phyloP scores from a whole-genome alignment of 352 stramenopile genomes.

The Albugo candida region DNA sequence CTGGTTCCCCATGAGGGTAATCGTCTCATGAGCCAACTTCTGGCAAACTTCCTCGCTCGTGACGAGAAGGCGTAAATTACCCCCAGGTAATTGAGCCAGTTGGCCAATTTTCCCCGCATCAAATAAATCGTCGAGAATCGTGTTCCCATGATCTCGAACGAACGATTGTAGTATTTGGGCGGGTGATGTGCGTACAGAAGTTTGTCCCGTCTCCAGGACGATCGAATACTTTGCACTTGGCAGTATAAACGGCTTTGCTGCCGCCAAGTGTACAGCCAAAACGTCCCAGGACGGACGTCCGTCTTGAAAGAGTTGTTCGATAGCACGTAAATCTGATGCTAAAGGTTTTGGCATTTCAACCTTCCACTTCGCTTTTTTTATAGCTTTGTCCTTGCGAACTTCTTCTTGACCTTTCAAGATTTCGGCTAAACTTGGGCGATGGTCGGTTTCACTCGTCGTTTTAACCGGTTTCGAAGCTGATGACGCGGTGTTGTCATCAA shows the following conservation, averaged over 20 bases:
- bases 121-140: constrained; percentile 1
- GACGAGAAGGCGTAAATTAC: constrained; percentile 2
- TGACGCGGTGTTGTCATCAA: too few relatives aligned
- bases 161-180: constrained; percentile 2
- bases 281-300: neutral
- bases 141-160: neutral
- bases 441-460: too few relatives aligned
- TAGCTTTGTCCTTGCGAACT: too few relatives aligned
- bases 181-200: constrained; percentile 2
- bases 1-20: constrained; percentile 1
- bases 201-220: neutral
- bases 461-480: too few relatives aligned
- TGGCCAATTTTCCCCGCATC: neutral
- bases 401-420: too few relatives aligned
- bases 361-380: too few relatives aligned
- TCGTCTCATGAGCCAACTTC: neutral
- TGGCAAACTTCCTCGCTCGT: constrained; percentile 1
- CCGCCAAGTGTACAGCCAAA: neutral
- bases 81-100: constrained; percentile 1
- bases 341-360: constrained; percentile 3
- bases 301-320: constrained; percentile 1
- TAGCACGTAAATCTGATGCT: constrained; percentile 3
- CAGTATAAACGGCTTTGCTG: too few relatives aligned
- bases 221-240: constrained; percentile 1
- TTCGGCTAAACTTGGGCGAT: too few relatives aligned